Conservation (phyloP, 2,329 filamentous ascomycete species). For the Chaetomium globosum region DNA sequence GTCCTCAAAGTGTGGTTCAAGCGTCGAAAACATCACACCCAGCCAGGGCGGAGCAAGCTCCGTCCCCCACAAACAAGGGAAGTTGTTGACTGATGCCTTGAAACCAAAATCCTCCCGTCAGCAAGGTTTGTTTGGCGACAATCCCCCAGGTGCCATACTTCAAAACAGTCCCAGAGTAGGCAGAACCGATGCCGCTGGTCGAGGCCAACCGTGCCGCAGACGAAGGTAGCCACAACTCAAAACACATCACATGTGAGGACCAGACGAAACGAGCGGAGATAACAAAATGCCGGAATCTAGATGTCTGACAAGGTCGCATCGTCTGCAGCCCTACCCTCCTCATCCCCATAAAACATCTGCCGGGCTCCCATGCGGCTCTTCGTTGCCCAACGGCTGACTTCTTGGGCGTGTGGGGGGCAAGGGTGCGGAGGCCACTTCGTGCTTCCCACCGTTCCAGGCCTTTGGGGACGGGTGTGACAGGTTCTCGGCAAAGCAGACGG, state of each 20-base stretch:
- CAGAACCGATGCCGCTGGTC: not conserved
- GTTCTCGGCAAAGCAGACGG: not conserved
- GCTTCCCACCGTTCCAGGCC: not conserved
- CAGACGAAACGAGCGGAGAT: not conserved
- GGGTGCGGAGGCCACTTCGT: not conserved
- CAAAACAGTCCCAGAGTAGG: not conserved
- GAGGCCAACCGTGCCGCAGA: not conserved
- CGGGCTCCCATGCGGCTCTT: slow-evolving; percentile 8
- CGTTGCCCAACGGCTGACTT: not conserved
- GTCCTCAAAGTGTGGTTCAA: not conserved
- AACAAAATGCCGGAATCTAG: not conserved
- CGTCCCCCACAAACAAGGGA: not conserved
- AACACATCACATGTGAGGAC: not conserved
- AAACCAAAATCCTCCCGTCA: not conserved
- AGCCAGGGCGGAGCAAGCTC: not conserved
- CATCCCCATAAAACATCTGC: not conserved
- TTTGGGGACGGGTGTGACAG: not conserved
- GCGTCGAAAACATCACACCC: not conserved
- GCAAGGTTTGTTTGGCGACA: not conserved
- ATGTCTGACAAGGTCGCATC: not conserved
- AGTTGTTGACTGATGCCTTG: not conserved
- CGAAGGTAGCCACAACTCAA: not conserved
- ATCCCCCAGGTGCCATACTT: not conserved
- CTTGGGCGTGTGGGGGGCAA: slow-evolving; percentile 1
- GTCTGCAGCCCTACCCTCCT: not conserved